Evolutionary conservation across 23 red algal genomes (phyloP).

Genomic region (Chondrus crispus): DNA sequence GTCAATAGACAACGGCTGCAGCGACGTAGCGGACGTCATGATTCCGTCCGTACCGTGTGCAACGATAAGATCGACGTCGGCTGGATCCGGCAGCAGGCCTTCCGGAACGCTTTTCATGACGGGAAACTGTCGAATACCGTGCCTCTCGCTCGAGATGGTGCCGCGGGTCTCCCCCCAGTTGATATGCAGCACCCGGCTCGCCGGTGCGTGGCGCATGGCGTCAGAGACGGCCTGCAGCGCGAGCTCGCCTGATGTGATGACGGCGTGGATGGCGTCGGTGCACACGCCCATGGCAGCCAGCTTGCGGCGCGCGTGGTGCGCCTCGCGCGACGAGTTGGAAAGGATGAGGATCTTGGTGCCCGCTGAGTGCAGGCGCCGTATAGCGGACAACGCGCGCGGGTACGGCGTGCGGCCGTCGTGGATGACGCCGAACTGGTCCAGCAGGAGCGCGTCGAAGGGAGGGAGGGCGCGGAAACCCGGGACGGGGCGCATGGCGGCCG

Average conservation of each 20-base stretch:
- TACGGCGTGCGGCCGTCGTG: conserved; percentile 74
- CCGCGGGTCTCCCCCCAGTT: conserved; percentile 64
- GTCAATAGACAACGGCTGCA: conserved; percentile 30
- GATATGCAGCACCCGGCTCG: conserved; percentile 65
- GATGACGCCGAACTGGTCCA: conserved; percentile 88
- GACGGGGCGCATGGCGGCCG: too few relatives aligned
- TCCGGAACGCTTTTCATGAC: not conserved
- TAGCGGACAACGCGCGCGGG: conserved; percentile 44
- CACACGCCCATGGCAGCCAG: conserved; percentile 32
- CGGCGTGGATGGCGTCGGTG: conserved; percentile 2
- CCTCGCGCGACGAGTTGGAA: conserved; percentile 72
- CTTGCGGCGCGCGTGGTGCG: conserved; percentile 13
- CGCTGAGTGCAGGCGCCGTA: conserved; percentile 19
- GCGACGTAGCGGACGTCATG: not conserved
- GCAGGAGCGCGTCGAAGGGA: conserved; percentile 65
- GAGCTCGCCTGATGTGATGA: conserved; percentile 73
- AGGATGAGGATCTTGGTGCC: conserved; percentile 63
- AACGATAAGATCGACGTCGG: conserved; percentile 56
- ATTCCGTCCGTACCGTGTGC: conserved; percentile 88
- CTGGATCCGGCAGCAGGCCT: conserved; percentile 7
- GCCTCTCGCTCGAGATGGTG: not conserved
- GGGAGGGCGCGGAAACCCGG: too few relatives aligned
- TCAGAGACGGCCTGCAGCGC: conserved; percentile 23
- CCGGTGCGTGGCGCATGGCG: not conserved
- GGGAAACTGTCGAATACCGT: not conserved